Percentiles rank a stretch among this genome's conserved stretches.
Evolutionary conservation across 495 filamentous ascomycete species (phyloP).

Genomic region (Pseudevernia furfuracea): DNA sequence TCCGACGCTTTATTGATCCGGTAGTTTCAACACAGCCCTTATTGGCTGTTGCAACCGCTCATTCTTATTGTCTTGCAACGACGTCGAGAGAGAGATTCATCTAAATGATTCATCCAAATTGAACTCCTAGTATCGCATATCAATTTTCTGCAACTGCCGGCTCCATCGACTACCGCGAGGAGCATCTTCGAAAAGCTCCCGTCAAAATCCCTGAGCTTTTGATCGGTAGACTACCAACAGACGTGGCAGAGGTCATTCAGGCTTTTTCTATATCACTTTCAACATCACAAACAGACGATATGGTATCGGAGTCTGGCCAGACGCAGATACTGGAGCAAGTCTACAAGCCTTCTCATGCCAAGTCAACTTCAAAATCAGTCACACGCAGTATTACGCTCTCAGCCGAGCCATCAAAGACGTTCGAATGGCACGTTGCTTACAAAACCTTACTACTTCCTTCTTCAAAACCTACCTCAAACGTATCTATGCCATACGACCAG

Average conservation of each 20-base stretch:
- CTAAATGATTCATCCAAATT: no score
- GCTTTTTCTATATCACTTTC: not conserved
- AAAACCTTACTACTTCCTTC: conserved; percentile 9
- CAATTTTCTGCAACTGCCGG: no score
- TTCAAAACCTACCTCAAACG: conserved; percentile 10
- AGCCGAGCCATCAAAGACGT: not conserved
- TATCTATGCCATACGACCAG: not conserved
- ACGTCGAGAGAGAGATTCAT: no score
- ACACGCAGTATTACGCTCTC: conserved; percentile 1
- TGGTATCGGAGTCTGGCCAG: no score
- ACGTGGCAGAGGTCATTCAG: conserved; percentile 6
- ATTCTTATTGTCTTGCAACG: no score
- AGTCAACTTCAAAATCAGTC: not conserved
- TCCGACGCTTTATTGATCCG: no score
- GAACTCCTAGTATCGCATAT: no score
- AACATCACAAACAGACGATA: not conserved
- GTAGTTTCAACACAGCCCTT: no score
- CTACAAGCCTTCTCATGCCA: no score
- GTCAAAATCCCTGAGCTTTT: not conserved
- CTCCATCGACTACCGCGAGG: not conserved
- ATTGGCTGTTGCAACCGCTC: no score
- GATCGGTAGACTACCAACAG: not conserved
- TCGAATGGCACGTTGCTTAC: conserved; percentile 4
- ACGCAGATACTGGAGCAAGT: no score
- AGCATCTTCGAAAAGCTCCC: not conserved